These are phyloP conservation scores for Aspergillus pseudonomiae DNA, from an alignment of 2,329 filamentous ascomycete species.

Conservation along the genomic window DNA sequence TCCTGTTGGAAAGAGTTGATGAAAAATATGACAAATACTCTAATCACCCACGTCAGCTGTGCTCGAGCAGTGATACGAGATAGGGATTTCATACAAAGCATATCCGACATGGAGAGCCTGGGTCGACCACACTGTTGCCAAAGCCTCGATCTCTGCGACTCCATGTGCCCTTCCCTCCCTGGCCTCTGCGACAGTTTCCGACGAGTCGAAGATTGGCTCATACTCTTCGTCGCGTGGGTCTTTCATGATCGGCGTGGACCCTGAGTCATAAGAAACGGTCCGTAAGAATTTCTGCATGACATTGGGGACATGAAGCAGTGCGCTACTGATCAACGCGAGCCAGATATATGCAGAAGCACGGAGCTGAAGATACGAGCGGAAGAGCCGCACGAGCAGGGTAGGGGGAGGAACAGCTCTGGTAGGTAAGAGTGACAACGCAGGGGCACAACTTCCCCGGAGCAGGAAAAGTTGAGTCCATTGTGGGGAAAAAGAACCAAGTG, in stretches of 20 bases:
- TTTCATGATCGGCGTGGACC: background rate
- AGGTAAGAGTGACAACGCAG: background rate
- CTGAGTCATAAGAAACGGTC: background rate
- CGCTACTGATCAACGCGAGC: background rate
- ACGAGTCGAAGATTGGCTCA: slow-evolving; percentile 1
- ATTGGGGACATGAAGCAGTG: background rate
- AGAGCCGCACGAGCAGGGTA: background rate
- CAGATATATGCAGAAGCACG: background rate
- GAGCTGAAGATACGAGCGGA: background rate
- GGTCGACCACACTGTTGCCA: slow-evolving; percentile 12
- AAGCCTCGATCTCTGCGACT: slow-evolving; percentile 13
- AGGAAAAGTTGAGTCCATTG: background rate
- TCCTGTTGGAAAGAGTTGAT: slow-evolving; percentile 12
- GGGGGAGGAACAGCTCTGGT: background rate
- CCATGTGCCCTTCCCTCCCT: slow-evolving; percentile 4
- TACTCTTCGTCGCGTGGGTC: slow-evolving; percentile 9
- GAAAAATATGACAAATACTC: slow-evolving; percentile 17
- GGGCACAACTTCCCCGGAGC: background rate
- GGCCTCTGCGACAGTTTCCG: background rate
- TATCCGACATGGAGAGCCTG: slow-evolving; percentile 6
- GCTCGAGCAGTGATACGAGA: background rate
- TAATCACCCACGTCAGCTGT: background rate
- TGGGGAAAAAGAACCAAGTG: background rate
- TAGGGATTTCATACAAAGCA: background rate
- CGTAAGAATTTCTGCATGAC: slow-evolving; percentile 10